These are phyloP conservation scores for Tricholoma sp. DNA, from an alignment of 768 basidiomycete species.

Conservation along the genomic window DNA sequence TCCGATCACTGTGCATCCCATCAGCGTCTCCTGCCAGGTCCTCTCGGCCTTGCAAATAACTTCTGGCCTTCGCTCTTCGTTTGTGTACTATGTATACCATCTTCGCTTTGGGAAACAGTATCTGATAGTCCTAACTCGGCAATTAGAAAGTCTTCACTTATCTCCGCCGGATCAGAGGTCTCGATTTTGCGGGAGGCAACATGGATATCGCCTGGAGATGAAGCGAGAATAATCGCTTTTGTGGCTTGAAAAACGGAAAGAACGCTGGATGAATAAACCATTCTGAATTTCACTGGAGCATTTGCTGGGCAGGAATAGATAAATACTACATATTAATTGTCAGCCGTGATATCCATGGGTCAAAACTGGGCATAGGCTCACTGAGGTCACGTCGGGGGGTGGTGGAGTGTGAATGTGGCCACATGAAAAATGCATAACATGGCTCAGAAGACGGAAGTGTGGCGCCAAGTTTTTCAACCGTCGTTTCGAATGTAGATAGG, in stretches of 20 bases:
- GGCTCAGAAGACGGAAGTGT: slow-evolving; percentile 56
- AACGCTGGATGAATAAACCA: slow-evolving; percentile 82
- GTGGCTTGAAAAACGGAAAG: slow-evolving; percentile 50
- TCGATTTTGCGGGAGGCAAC: slow-evolving; percentile 66
- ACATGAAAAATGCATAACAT: slow-evolving; percentile 65
- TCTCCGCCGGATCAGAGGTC: slow-evolving; percentile 73
- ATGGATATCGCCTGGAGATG: slow-evolving; percentile 27
- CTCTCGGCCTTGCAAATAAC: slow-evolving; percentile 66
- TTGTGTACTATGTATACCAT: slow-evolving; percentile 1
- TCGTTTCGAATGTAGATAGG: slow-evolving; percentile 31
- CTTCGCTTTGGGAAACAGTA: neutral
- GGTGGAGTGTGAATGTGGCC: slow-evolving; percentile 40
- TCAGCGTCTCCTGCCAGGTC: slow-evolving; percentile 54
- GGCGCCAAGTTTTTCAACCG: slow-evolving; percentile 39
- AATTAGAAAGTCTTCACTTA: slow-evolving; percentile 59
- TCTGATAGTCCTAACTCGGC: slow-evolving; percentile 42
- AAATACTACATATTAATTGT: slow-evolving; percentile 48
- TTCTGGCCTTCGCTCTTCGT: slow-evolving; percentile 29
- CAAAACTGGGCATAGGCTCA: slow-evolving; percentile 25
- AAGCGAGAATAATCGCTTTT: slow-evolving; percentile 44
- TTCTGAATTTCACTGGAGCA: slow-evolving; percentile 79
- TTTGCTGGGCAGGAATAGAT: slow-evolving; percentile 86
- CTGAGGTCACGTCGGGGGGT: slow-evolving; percentile 55
- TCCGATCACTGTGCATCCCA: too few species aligned
- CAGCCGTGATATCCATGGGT: neutral